These are phyloP conservation scores for Asterophora lycoperdoides DNA, from an alignment of 768 basidiomycete species.

Conservation along the genomic window DNA sequence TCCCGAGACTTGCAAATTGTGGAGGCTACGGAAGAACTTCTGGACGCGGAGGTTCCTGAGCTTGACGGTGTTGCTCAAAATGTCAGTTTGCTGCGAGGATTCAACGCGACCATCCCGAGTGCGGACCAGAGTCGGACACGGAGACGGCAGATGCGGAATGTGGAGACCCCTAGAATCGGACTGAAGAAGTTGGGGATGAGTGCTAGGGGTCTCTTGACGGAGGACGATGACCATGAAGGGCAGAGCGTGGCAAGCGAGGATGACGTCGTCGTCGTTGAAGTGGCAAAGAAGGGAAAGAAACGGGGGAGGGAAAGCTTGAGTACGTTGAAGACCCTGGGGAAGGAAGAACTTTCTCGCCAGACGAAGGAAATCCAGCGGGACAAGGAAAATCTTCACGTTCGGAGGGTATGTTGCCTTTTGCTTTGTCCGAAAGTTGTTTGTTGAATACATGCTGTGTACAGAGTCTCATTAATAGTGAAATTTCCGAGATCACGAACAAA, in stretches of 20 bases:
- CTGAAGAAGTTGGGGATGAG: conserved; percentile 76
- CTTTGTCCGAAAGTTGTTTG: neutral
- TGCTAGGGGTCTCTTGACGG: conserved; percentile 68
- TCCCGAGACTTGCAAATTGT: conserved; percentile 82
- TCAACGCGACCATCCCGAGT: conserved; percentile 92
- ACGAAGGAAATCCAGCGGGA: conserved; percentile 83
- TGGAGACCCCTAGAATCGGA: conserved; percentile 72
- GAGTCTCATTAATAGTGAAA: conserved; percentile 84
- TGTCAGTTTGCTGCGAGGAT: conserved; percentile 84
- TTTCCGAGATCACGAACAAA: conserved; percentile 84
- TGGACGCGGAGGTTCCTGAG: conserved; percentile 69
- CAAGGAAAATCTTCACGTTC: conserved; percentile 89
- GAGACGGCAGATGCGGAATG: conserved; percentile 73
- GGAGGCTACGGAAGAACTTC: conserved; percentile 76
- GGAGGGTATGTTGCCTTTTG: conserved; percentile 54
- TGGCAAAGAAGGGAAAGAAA: conserved; percentile 41
- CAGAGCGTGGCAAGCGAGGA: conserved; percentile 73
- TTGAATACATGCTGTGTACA: conserved; percentile 26
- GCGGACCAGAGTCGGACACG: conserved; percentile 75
- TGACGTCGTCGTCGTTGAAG: conserved; percentile 60
- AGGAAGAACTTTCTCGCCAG: conserved; percentile 82
- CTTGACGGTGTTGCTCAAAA: conserved; percentile 63
- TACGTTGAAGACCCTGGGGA: conserved; percentile 66
- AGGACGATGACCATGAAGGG: conserved; percentile 50
- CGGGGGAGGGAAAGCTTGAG: conserved; percentile 65